A percentile compares a stretch with the other conserved stretches of the same genome.
These are phyloP conservation scores for Colletotrichum australisinense DNA, from an alignment of 2,329 filamentous ascomycete species.

Conservation along the genomic window DNA sequence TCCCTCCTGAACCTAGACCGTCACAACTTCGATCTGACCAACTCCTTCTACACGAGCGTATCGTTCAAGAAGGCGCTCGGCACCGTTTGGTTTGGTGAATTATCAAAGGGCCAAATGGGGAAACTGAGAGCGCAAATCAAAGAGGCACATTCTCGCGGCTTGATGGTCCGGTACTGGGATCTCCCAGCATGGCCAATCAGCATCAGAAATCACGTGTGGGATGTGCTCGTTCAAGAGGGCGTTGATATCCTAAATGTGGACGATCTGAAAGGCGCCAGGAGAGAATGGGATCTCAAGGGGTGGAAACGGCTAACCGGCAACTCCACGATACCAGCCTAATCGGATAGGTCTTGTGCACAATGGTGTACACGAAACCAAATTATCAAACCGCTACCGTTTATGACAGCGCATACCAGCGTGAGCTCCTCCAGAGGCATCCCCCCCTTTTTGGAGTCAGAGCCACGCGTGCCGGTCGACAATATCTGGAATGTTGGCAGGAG, in stretches of 20 bases:
- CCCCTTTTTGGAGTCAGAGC: background rate
- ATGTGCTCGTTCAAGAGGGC: constrained; percentile 64
- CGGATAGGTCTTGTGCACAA: background rate
- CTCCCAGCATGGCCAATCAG: constrained; percentile 67
- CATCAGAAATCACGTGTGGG: constrained; percentile 67
- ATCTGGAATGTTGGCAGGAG: background rate
- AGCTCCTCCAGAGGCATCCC: background rate
- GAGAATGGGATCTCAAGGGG: constrained; percentile 48
- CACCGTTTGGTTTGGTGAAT: constrained; percentile 53
- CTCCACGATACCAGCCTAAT: constrained; percentile 9
- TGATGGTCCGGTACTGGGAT: constrained; percentile 71
- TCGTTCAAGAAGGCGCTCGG: constrained; percentile 68
- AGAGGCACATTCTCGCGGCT: constrained; percentile 62
- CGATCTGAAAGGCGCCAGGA: constrained; percentile 60
- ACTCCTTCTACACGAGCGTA: constrained; percentile 75
- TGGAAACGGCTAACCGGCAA: constrained; percentile 25
- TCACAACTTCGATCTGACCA: constrained; percentile 58
- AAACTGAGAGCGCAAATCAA: constrained; percentile 58
- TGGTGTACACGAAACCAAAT: background rate
- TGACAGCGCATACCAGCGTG: background rate
- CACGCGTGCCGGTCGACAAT: too few relatives aligned
- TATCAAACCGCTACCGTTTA: background rate
- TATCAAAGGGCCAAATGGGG: constrained; percentile 57
- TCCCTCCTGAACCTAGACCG: constrained; percentile 56
- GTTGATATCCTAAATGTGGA: constrained; percentile 73